Base-by-base conservation (phyloP, 345 rosid genomes). In the Microthlaspi erraticum region DNA sequence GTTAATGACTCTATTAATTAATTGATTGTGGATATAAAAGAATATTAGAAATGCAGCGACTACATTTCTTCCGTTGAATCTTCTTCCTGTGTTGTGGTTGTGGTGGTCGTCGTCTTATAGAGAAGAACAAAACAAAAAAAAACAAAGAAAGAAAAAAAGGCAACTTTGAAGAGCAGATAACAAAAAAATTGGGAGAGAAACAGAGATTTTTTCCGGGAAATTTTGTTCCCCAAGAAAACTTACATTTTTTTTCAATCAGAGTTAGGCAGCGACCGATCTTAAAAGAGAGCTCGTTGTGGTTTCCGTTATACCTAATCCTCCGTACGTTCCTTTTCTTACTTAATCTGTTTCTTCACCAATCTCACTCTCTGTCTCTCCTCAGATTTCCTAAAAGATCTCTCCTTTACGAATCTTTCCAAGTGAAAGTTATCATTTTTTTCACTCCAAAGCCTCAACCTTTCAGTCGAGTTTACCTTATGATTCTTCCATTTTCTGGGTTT, bases 41-140 rank as follows among this genome's bases (percentile, higher is more conserved):
- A 62, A 34, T 8, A 43, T 42, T 10, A 36, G 2, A 10, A 36
- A 45, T 13, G 18, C 36, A 41, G 36, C 54, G 39, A 48, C 18
- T 2, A 42, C 49, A 66, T 64, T 66, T 66, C 67, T 66, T 66
- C 68, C 54, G 78, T 74, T 60, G 78, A 74, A 67, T 67, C 73
- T 74, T 74, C 73, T 42, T 60, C 63, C 17, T 32, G 6, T 33
- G 62, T 72, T 20, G 62, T 20, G 19, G 4, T 26, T 26, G 37
- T 10, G 33, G 36, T 11, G 17, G 36, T 51, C 36, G 36, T 51
- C 36, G 10, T 51, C 19, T 53, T 53, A 29, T 29, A 5, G 3
- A 12, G 8, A 29, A 13, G 23, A 16, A 32, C 13, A 39, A 6
- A 18, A 8, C 38, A 60, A 17, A 60, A 17, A 36, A 33, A 54